phyloP scores from a whole-genome alignment of 139 green algal species.

The Haematococcus lacustris region DNA sequence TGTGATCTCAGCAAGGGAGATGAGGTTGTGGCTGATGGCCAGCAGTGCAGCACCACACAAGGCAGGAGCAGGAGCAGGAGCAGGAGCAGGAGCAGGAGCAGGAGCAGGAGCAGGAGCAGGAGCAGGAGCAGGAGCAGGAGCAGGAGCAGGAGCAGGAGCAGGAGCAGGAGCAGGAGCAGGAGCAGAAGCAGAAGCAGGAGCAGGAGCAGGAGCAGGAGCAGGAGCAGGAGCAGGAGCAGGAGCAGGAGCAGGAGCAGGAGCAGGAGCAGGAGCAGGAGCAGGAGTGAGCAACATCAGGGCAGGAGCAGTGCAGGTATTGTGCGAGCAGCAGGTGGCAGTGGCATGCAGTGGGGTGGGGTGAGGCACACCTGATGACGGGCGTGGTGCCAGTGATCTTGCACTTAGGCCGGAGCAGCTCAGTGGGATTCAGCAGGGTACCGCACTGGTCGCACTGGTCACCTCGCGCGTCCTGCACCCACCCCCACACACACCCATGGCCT shows the following conservation, averaged over 20 bases:
- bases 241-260: not conserved
- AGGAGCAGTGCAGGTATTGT: too few species aligned
- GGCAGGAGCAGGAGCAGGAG: not conserved
- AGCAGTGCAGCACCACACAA: not conserved
- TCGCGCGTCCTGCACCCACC: conserved; percentile 34
- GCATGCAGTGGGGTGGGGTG: too few species aligned
- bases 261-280: conserved; percentile 3
- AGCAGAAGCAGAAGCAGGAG: too few species aligned
- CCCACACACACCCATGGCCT: not conserved
- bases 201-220: too few species aligned
- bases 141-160: too few species aligned
- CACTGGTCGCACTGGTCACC: conserved; percentile 87
- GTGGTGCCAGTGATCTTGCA: conserved; percentile 81
- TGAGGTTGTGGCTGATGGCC: too few species aligned
- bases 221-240: not conserved
- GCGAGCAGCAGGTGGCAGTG: too few species aligned
- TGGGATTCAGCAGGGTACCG: conserved; percentile 85
- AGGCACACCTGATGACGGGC: conserved; percentile 37
- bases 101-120: too few species aligned
- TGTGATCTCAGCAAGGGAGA: too few species aligned
- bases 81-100: too few species aligned
- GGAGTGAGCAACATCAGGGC: not conserved
- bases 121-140: too few species aligned
- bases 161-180: too few species aligned
- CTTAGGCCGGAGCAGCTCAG: conserved; percentile 84